These are phyloP conservation scores for Phaeotremella fagi DNA, from an alignment of 768 basidiomycete genomes.

Conservation along the genomic window DNA sequence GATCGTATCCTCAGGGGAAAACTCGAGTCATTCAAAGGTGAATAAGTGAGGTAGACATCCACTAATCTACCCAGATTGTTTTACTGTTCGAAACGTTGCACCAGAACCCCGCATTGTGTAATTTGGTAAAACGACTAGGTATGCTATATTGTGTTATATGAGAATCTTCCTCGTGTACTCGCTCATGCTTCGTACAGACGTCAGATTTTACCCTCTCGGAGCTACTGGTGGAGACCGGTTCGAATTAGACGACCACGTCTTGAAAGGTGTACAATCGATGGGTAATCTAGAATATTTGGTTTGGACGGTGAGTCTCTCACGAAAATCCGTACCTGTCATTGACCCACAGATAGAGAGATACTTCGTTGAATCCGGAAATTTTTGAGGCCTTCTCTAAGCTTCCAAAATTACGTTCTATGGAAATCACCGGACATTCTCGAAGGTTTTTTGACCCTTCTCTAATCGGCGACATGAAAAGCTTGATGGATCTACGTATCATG, in stretches of 20 bases:
- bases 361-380: slow-evolving; percentile 24
- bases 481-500: slow-evolving; percentile 38
- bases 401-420: slow-evolving; percentile 22
- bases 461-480: slow-evolving; percentile 16
- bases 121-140: slow-evolving; percentile 30
- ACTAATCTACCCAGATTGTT: slow-evolving; percentile 23
- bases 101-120: slow-evolving; percentile 22
- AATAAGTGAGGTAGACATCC: background rate
- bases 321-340: background rate
- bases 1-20: slow-evolving; percentile 21
- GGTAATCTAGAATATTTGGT: slow-evolving; percentile 25
- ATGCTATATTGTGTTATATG: background rate
- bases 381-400: slow-evolving; percentile 21
- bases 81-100: slow-evolving; percentile 31
- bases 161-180: background rate
- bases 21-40: slow-evolving; percentile 30
- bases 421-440: slow-evolving; percentile 37
- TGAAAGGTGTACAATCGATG: slow-evolving; percentile 25
- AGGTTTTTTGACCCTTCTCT: slow-evolving; percentile 31
- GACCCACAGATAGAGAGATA: slow-evolving; percentile 22
- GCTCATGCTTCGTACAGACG: slow-evolving; percentile 18
- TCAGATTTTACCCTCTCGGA: slow-evolving; percentile 34
- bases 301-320: slow-evolving; percentile 29
- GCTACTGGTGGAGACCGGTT: slow-evolving; percentile 25
- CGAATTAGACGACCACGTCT: slow-evolving; percentile 34